These are phyloP conservation scores for Anthoceros angustus DNA, from an alignment of 225 moss, liverwort and hornwort genomes.

Conservation along the genomic window DNA sequence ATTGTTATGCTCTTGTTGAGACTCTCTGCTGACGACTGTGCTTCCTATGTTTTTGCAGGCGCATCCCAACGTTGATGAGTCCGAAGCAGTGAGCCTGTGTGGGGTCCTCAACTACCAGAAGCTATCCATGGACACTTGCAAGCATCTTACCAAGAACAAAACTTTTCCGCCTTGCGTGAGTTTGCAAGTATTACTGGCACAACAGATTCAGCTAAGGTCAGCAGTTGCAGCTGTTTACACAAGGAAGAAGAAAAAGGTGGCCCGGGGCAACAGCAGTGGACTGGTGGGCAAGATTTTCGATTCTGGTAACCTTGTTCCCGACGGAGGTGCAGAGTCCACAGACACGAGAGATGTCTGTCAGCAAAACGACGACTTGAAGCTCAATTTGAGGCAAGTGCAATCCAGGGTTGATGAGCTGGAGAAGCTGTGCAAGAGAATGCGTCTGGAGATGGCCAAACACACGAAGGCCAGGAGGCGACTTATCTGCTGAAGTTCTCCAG, in stretches of 20 bases:
- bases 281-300: conserved; percentile 1
- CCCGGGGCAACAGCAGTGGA: not conserved
- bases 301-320: not conserved
- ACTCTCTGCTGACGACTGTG: not conserved
- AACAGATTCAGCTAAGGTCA: conserved; percentile 48
- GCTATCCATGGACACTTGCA: conserved; percentile 61
- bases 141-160: conserved; percentile 54
- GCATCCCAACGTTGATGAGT: conserved; percentile 54
- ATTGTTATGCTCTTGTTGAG: conserved; percentile 2
- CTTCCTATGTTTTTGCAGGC: conserved; percentile 28
- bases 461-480: conserved; percentile 2
- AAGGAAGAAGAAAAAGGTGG: not conserved
- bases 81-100: conserved; percentile 61
- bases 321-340: not conserved
- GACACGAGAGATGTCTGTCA: not conserved
- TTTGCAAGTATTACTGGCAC: conserved; percentile 60
- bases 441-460: conserved; percentile 2
- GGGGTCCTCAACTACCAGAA: conserved; percentile 71
- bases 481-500: not conserved
- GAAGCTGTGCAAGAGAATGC: conserved; percentile 3
- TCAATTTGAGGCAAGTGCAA: not conserved
- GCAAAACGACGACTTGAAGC: not conserved
- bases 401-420: not conserved
- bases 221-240: conserved; percentile 28
- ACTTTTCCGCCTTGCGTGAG: conserved; percentile 76